These are phyloP conservation scores for Emmonsia crescens DNA, from an alignment of 2,329 filamentous ascomycete species.

Conservation along the genomic window DNA sequence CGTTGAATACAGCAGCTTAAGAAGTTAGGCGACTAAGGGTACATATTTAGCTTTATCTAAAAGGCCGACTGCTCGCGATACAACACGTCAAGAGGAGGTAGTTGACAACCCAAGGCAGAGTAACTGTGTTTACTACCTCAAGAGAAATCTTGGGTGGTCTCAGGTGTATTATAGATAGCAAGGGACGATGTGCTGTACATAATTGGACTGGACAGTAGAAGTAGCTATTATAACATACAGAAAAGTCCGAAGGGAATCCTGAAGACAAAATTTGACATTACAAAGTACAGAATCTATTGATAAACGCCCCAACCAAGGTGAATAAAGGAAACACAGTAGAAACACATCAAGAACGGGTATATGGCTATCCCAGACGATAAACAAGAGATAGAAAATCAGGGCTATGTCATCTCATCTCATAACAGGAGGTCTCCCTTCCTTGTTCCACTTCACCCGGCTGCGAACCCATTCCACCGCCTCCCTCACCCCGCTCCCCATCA, in stretches of 20 bases:
- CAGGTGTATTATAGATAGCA: neutral
- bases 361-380: neutral
- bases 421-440: conserved; percentile 78
- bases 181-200: neutral
- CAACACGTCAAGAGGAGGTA: neutral
- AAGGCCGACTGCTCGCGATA: neutral
- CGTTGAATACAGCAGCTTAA: neutral
- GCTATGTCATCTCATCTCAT: conserved; percentile 57
- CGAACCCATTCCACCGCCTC: conserved; percentile 97
- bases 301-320: neutral
- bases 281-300: neutral
- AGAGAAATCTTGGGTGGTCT: neutral
- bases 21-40: neutral
- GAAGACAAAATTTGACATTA: neutral
- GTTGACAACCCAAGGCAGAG: neutral
- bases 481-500: conserved; percentile 68
- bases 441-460: conserved; percentile 90
- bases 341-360: neutral
- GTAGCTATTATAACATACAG: neutral
- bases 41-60: neutral
- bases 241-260: neutral
- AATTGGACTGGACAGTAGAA: neutral
- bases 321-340: neutral
- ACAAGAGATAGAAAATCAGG: neutral
- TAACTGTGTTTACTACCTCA: neutral